These are phyloP conservation scores for Orbilia javanica DNA, from an alignment of 2,329 filamentous ascomycete genomes.

Conservation along the genomic window DNA sequence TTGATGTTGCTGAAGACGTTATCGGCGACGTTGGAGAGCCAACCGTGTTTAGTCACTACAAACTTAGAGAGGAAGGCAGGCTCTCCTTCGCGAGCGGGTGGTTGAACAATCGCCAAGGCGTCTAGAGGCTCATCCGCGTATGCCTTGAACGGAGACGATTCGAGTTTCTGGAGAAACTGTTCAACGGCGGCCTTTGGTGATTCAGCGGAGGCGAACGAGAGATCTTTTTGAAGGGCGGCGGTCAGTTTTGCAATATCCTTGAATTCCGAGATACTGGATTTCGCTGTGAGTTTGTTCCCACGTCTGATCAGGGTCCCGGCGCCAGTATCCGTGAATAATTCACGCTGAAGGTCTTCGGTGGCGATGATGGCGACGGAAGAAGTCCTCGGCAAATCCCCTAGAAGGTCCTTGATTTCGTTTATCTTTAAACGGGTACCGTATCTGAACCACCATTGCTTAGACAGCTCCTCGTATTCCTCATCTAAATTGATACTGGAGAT, in stretches of 20 bases:
- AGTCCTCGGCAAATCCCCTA: conserved; percentile 87
- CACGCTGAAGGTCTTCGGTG: conserved; percentile 93
- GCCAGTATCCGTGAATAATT: conserved; percentile 95
- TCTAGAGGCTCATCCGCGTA: conserved; percentile 97
- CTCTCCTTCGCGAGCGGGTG: conserved; percentile 74
- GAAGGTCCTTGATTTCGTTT: conserved; percentile 93
- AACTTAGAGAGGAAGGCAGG: conserved; percentile 89
- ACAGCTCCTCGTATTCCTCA: conserved; percentile 92
- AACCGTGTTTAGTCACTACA: conserved; percentile 92
- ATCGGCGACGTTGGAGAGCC: conserved; percentile 93
- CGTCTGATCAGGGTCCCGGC: conserved; percentile 92
- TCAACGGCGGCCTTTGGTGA: conserved; percentile 80
- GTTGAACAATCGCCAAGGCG: conserved; percentile 88
- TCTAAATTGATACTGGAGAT: conserved; percentile 98
- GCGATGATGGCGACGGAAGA: conserved; percentile 98
- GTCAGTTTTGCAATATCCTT: conserved; percentile 82
- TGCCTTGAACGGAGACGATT: conserved; percentile 83
- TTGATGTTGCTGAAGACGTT: conserved; percentile 94
- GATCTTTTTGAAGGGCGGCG: conserved; percentile 81
- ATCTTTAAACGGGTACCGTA: conserved; percentile 97
- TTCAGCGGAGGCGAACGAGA: conserved; percentile 75
- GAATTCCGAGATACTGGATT: conserved; percentile 79
- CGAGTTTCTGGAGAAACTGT: conserved; percentile 83
- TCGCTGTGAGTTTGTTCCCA: conserved; percentile 87
- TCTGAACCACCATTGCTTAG: conserved; percentile 93